phyloP scores from a whole-genome alignment of 352 stramenopile species.

The Pythium biforme region DNA sequence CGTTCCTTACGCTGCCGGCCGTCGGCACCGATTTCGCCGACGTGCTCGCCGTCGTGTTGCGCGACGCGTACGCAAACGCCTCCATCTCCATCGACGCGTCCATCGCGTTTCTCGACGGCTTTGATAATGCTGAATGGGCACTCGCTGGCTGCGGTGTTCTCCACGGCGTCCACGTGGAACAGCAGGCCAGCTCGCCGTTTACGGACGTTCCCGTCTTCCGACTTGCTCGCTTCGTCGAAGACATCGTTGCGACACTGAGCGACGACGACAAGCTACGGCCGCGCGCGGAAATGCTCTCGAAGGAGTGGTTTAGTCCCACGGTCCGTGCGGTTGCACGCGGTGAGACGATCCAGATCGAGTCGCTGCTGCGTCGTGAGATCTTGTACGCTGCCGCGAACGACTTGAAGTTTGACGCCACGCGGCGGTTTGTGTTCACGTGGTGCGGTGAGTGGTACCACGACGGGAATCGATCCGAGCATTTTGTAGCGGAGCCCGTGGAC shows the following conservation, averaged over 20 bases:
- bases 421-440: constrained; percentile 46
- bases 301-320: constrained; percentile 32
- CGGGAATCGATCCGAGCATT: constrained; percentile 45
- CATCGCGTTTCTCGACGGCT: too few relatives aligned
- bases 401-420: constrained; percentile 34
- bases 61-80: too few relatives aligned
- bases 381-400: constrained; percentile 31
- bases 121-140: too few relatives aligned
- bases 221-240: constrained; percentile 67
- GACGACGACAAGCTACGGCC: constrained; percentile 46
- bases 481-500: constrained; percentile 57
- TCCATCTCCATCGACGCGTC: too few relatives aligned
- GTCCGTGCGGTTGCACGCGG: constrained; percentile 37
- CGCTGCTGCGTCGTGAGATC: constrained; percentile 22
- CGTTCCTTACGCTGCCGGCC: too few relatives aligned
- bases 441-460: constrained; percentile 30
- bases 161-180: constrained; percentile 47
- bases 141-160: constrained; percentile 67
- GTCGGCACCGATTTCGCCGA: too few relatives aligned
- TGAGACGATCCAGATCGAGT: constrained; percentile 28
- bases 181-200: constrained; percentile 33
- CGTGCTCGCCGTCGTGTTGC: too few relatives aligned
- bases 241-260: constrained; percentile 59
- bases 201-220: constrained; percentile 56
- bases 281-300: constrained; percentile 26